A percentile compares a stretch with the other conserved stretches of the same genome.
Evolutionary conservation across 805 yeast species (phyloP).

Genomic region (Kluyveromyces wickerhamii): DNA sequence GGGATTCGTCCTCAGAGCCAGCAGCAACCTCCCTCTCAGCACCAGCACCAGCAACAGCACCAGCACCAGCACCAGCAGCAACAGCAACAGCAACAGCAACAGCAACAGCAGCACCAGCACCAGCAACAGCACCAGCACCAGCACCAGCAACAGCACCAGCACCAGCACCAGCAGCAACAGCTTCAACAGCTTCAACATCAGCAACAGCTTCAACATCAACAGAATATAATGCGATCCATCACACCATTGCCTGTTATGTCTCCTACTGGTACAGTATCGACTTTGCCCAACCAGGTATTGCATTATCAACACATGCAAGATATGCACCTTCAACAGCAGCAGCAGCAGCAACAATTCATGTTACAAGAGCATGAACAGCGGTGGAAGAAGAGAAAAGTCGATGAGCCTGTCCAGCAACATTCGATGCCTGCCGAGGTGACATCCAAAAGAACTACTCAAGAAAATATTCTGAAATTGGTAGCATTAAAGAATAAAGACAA

Average conservation of each 20-base stretch:
- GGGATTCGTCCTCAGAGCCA: constrained; percentile 2
- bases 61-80: constrained; percentile 3
- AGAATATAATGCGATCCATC: constrained; percentile 1
- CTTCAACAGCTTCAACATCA: constrained; percentile 4
- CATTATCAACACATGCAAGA: constrained; percentile 7
- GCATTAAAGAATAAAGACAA: constrained; percentile 26
- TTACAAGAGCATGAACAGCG: constrained; percentile 12
- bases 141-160: constrained; percentile 4
- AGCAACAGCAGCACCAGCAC: constrained; percentile 6
- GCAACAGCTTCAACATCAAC: constrained; percentile 7
- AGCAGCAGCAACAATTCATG: constrained; percentile 6
- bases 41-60: constrained; percentile 1
- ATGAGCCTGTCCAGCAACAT: constrained; percentile 31
- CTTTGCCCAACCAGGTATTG: constrained; percentile 4
- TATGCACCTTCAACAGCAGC: constrained; percentile 9
- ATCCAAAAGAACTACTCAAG: constrained; percentile 20
- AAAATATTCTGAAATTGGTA: constrained; percentile 24
- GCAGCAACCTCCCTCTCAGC: constrained; percentile 1
- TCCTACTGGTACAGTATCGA: constrained; percentile 2
- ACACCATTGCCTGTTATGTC: constrained; percentile 6
- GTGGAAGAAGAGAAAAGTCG: constrained; percentile 31
- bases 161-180: constrained; percentile 6
- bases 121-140: constrained; percentile 6
- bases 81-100: not conserved
- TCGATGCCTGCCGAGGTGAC: constrained; percentile 8